Percentiles rank a stretch among this genome's conserved stretches.
These are phyloP conservation scores for Apiospora rasikravindrae DNA, from an alignment of 2,329 filamentous ascomycete species.

Conservation along the genomic window DNA sequence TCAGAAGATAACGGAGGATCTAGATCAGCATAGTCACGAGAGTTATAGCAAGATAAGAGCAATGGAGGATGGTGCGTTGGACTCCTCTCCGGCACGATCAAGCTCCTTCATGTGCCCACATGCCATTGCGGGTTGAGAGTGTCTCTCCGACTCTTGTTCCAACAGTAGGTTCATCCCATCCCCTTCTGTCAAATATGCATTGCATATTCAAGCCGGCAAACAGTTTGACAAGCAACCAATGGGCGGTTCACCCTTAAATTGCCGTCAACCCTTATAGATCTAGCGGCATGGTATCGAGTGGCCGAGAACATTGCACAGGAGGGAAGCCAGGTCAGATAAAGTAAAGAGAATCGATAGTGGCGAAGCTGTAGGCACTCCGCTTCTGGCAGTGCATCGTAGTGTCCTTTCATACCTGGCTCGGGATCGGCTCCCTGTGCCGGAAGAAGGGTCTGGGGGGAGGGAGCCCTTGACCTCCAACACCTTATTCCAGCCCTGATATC, in stretches of 20 bases:
- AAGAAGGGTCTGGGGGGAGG: not conserved
- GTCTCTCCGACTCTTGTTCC: not conserved
- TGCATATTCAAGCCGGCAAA: not conserved
- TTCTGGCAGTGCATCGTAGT: not conserved
- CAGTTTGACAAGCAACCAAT: not conserved
- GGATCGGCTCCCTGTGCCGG: not conserved
- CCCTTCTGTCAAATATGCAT: not conserved
- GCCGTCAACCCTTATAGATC: not conserved
- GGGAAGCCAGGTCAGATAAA: not conserved
- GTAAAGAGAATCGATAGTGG: not conserved
- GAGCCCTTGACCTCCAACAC: not conserved
- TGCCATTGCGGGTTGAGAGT: not conserved
- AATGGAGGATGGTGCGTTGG: not conserved
- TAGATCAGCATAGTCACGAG: not conserved
- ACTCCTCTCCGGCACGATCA: not conserved
- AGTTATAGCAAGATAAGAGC: not conserved
- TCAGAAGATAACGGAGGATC: not conserved
- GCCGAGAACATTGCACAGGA: not conserved
- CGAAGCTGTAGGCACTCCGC: not conserved
- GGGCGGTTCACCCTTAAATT: not conserved
- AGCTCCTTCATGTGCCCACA: not conserved
- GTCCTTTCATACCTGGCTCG: not conserved
- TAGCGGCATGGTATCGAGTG: not conserved
- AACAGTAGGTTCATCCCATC: not conserved
- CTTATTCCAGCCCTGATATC: not conserved